Conservation (phyloP, 768 basidiomycete genomes). For the Tylopilus sp. region DNA sequence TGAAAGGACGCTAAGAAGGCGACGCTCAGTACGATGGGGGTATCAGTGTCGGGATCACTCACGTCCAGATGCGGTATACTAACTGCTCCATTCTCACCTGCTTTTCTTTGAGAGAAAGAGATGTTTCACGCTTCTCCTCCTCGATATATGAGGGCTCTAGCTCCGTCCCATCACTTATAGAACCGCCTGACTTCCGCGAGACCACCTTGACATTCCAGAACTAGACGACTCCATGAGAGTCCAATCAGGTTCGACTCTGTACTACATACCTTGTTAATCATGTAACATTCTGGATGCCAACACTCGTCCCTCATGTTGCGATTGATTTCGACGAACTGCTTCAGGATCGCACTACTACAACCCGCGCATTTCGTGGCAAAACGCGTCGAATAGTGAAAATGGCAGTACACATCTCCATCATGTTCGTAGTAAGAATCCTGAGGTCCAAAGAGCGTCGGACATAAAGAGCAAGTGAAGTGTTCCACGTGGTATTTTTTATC, state of each 20-base stretch:
- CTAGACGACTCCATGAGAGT: slow-evolving; percentile 38
- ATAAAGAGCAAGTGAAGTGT: slow-evolving; percentile 98
- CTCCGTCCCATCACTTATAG: slow-evolving; percentile 50
- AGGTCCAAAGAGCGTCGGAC: slow-evolving; percentile 93
- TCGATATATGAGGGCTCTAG: slow-evolving; percentile 57
- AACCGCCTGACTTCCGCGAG: slow-evolving; percentile 66
- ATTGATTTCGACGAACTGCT: slow-evolving; percentile 99
- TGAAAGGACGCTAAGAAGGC: slow-evolving; percentile 69
- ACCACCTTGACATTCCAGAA: slow-evolving; percentile 99
- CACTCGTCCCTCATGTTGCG: slow-evolving; percentile 97
- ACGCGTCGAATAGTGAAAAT: slow-evolving; percentile 98
- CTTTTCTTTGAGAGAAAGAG: slow-evolving; percentile 78
- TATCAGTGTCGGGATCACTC: slow-evolving; percentile 29
- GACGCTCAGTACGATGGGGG: slow-evolving; percentile 8
- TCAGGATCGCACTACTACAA: slow-evolving; percentile 94
- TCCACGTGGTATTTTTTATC: slow-evolving; percentile 99
- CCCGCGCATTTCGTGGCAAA: slow-evolving; percentile 99
- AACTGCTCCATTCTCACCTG: slow-evolving; percentile 95
- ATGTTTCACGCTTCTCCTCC: slow-evolving; percentile 79
- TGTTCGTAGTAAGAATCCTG: slow-evolving; percentile 99
- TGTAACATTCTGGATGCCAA: slow-evolving; percentile 99
- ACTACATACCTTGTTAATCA: slow-evolving; percentile 91
- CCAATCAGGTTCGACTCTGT: background rate
- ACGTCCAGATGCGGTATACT: slow-evolving; percentile 99
- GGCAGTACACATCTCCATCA: slow-evolving; percentile 95